These are phyloP conservation scores for Fragilaria crotonensis DNA, from an alignment of 108 stramenopile species.

Conservation along the genomic window DNA sequence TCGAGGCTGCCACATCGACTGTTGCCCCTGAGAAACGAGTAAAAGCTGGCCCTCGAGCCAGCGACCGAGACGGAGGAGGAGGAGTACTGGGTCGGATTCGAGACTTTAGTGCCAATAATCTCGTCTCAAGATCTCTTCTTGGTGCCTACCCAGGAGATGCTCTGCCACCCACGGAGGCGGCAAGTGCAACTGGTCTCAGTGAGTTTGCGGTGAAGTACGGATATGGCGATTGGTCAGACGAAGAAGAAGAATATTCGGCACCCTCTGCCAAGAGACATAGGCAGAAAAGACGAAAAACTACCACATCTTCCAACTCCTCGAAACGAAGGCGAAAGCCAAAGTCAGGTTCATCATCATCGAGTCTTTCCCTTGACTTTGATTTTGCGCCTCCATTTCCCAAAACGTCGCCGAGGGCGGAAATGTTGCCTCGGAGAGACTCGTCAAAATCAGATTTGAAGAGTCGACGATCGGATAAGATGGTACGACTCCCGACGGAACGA, in stretches of 20 bases:
- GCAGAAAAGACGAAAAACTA: not conserved
- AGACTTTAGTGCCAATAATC: slow-evolving; percentile 47
- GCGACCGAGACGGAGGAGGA: slow-evolving; percentile 41
- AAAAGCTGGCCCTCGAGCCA: slow-evolving; percentile 8
- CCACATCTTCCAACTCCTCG: not conserved
- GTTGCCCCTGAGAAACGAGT: slow-evolving; percentile 3
- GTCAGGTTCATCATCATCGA: not conserved
- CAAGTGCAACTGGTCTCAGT: slow-evolving; percentile 36
- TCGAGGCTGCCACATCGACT: not conserved
- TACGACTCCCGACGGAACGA: slow-evolving; percentile 3
- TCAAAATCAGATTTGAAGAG: not conserved
- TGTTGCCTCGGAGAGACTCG: not conserved
- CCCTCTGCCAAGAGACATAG: not conserved
- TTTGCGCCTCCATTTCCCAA: not conserved
- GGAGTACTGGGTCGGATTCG: slow-evolving; percentile 57
- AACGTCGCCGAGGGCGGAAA: not conserved
- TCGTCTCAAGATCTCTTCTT: slow-evolving; percentile 33
- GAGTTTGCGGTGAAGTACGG: slow-evolving; percentile 61
- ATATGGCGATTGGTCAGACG: slow-evolving; percentile 61
- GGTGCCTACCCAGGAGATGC: slow-evolving; percentile 85
- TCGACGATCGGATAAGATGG: not conserved
- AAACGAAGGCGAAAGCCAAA: not conserved
- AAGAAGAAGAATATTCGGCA: slow-evolving; percentile 19
- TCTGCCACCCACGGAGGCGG: slow-evolving; percentile 56
- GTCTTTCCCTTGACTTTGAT: not conserved